A percentile compares a stretch with the other conserved stretches of the same genome.
phyloP scores from a whole-genome alignment of 192 early-diverging fungal genomes.

The Gigaspora rosea region DNA sequence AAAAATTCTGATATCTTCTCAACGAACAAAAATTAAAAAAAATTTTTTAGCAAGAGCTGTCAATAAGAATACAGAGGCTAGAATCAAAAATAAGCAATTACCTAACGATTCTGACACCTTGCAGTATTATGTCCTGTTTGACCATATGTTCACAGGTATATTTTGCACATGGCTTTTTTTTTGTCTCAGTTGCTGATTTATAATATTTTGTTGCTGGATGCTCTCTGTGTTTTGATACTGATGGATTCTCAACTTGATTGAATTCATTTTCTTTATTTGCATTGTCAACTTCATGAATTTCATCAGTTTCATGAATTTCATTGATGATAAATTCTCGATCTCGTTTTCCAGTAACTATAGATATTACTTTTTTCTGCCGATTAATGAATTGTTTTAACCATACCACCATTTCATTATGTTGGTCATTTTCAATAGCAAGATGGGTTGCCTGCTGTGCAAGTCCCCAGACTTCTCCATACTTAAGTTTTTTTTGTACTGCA shows the following conservation, averaged over 20 bases:
- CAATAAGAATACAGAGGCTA: too few species aligned
- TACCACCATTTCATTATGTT: not conserved
- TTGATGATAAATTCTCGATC: not conserved
- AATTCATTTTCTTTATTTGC: not conserved
- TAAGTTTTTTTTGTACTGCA: not conserved
- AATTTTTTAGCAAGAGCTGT: too few species aligned
- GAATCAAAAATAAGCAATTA: too few species aligned
- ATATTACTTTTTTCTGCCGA: conserved; percentile 2
- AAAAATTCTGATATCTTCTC: too few species aligned
- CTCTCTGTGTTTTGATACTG: not conserved
- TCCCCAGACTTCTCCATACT: not conserved
- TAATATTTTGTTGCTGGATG: not conserved
- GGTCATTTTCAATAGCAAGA: conserved; percentile 2
- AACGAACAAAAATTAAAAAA: too few species aligned
- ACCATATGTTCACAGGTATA: not conserved
- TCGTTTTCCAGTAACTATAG: not conserved
- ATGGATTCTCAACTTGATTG: conserved; percentile 1
- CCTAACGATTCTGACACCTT: not conserved
- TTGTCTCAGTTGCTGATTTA: not conserved
- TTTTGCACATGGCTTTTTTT: conserved; percentile 3
- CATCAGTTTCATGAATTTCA: not conserved
- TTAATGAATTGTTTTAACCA: conserved; percentile 1
- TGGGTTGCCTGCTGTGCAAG: not conserved
- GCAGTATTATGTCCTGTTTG: not conserved
- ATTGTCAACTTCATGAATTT: not conserved